These are phyloP conservation scores for Stemphylium beticola DNA, from an alignment of 2,329 filamentous ascomycete species.

Conservation along the genomic window DNA sequence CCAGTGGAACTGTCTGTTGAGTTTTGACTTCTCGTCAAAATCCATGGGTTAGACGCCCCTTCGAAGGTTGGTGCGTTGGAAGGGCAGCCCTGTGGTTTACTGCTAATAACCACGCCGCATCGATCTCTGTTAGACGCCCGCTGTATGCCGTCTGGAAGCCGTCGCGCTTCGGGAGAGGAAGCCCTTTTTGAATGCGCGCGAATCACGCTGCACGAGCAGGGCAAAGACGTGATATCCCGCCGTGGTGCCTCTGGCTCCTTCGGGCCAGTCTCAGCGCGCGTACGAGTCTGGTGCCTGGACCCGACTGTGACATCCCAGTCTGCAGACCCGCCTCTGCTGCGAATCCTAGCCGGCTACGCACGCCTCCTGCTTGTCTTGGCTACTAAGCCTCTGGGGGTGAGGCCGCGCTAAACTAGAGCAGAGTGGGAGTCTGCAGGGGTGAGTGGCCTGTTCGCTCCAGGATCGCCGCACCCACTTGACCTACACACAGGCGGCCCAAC, in stretches of 20 bases:
- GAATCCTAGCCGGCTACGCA: conserved; percentile 29
- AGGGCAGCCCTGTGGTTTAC: neutral
- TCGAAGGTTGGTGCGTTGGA: conserved; percentile 5
- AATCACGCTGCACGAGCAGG: conserved; percentile 24
- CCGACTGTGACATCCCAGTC: conserved; percentile 26
- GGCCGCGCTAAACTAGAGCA: conserved; percentile 29
- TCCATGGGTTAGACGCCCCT: neutral
- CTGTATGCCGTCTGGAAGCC: neutral
- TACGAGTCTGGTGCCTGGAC: conserved; percentile 34
- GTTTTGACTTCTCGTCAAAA: conserved; percentile 5
- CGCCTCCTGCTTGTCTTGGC: conserved; percentile 29
- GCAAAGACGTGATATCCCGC: conserved; percentile 5
- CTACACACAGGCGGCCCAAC: conserved; percentile 36
- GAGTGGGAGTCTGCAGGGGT: conserved; percentile 33
- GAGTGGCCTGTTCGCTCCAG: conserved; percentile 26
- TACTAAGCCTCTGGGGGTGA: conserved; percentile 25
- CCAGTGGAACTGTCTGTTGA: conserved; percentile 1
- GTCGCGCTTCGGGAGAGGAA: conserved; percentile 14
- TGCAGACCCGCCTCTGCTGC: conserved; percentile 24
- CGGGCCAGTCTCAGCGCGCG: conserved; percentile 29
- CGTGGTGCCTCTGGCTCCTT: conserved; percentile 17
- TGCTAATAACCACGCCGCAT: conserved; percentile 10
- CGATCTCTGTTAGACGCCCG: conserved; percentile 7
- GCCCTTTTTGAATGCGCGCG: conserved; percentile 12
- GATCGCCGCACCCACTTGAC: conserved; percentile 34